Evolutionary conservation across 1,139 yeast genomes (phyloP).

Genomic region (Nakaseomyces bracarensis): DNA sequence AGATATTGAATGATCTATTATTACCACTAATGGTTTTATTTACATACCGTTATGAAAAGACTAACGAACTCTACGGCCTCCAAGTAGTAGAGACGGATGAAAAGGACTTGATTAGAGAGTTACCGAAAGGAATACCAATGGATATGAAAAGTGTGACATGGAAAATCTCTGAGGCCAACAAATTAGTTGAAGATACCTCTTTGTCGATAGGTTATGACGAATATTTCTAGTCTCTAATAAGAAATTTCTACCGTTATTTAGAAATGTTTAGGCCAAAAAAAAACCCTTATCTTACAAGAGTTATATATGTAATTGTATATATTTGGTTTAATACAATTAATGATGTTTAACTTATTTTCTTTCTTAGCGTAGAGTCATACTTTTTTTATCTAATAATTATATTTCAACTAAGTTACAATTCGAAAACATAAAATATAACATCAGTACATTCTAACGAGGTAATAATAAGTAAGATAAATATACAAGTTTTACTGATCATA

Average conservation of each 20-base stretch:
- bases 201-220: neutral
- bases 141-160: constrained; percentile 19
- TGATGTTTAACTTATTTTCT: too few relatives aligned
- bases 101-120: constrained; percentile 12
- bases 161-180: constrained; percentile 13
- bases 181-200: constrained; percentile 1
- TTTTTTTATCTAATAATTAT: too few relatives aligned
- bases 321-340: too few relatives aligned
- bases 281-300: too few relatives aligned
- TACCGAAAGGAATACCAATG: constrained; percentile 26
- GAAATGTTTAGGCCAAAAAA: neutral
- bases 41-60: constrained; percentile 24
- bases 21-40: constrained; percentile 24
- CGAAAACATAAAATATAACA: too few relatives aligned
- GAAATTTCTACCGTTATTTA: neutral
- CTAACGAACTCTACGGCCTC: constrained; percentile 25
- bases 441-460: too few relatives aligned
- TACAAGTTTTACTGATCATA: too few relatives aligned
- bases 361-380: too few relatives aligned
- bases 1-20: constrained; percentile 23
- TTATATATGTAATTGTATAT: too few relatives aligned
- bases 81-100: constrained; percentile 19
- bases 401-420: too few relatives aligned
- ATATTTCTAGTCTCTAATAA: neutral
- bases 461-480: too few relatives aligned